Evolutionary conservation across 2,329 filamentous ascomycete species (phyloP).

Genomic region (Apiospora kogelbergensis): DNA sequence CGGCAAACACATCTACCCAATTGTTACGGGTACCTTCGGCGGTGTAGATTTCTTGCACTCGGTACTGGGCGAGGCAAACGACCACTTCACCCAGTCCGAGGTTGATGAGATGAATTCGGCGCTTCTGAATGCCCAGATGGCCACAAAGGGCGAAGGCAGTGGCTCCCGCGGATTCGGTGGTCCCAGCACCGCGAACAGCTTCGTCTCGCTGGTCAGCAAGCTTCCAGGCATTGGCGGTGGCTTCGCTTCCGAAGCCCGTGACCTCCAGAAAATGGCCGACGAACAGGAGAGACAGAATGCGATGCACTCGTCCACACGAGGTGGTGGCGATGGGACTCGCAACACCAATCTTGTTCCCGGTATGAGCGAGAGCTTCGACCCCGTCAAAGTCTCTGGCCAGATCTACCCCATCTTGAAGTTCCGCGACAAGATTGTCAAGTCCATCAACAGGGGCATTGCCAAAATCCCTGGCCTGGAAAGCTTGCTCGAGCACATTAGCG

Average conservation of each 20-base stretch:
- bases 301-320: conserved; percentile 34
- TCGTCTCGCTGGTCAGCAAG: conserved; percentile 73
- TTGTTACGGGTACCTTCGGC: conserved; percentile 76
- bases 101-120: conserved; percentile 78
- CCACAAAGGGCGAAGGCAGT: conserved; percentile 35
- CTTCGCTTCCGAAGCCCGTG: conserved; percentile 65
- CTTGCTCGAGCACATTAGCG: conserved; percentile 90
- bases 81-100: conserved; percentile 83
- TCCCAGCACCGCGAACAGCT: conserved; percentile 46
- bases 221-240: conserved; percentile 70
- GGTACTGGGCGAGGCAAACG: conserved; percentile 73
- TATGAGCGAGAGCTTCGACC: conserved; percentile 75
- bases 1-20: conserved; percentile 68
- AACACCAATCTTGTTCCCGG: conserved; percentile 66
- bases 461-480: conserved; percentile 90
- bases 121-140: conserved; percentile 65
- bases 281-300: conserved; percentile 50
- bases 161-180: conserved; percentile 42
- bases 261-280: conserved; percentile 64
- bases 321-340: conserved; percentile 29
- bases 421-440: conserved; percentile 88
- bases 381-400: conserved; percentile 71
- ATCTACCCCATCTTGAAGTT: conserved; percentile 96
- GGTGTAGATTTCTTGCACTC: conserved; percentile 84
- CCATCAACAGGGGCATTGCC: conserved; percentile 80